Conservation (phyloP, 2,329 filamentous ascomycete species). For the Periconia macrospinosa region DNA sequence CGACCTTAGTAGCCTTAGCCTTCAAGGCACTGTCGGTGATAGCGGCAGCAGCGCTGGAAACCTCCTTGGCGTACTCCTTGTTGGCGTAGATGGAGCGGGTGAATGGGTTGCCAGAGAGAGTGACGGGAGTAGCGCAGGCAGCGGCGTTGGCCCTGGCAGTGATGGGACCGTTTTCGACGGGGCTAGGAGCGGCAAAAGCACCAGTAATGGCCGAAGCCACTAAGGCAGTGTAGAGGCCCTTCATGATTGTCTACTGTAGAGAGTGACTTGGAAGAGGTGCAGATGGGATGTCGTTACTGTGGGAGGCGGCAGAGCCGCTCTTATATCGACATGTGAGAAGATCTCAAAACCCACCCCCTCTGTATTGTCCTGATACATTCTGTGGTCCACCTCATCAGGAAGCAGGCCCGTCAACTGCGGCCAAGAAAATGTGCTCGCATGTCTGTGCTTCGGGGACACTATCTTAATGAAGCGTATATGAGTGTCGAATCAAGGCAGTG, state of each 20-base stretch:
- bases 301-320: slow-evolving; percentile 18
- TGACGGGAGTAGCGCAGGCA: slow-evolving; percentile 40
- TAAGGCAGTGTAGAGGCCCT: slow-evolving; percentile 36
- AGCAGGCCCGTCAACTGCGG: slow-evolving; percentile 40
- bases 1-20: slow-evolving; percentile 52
- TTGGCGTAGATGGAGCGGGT: slow-evolving; percentile 55
- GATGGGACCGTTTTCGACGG: slow-evolving; percentile 35
- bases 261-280: slow-evolving; percentile 21
- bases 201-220: slow-evolving; percentile 40
- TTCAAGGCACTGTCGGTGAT: slow-evolving; percentile 54
- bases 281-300: slow-evolving; percentile 11
- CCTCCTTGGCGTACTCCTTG: slow-evolving; percentile 57
- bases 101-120: slow-evolving; percentile 57
- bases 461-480: slow-evolving; percentile 36
- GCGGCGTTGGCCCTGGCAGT: slow-evolving; percentile 31
- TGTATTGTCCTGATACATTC: background rate
- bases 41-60: slow-evolving; percentile 61
- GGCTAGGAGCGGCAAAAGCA: slow-evolving; percentile 37
- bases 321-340: slow-evolving; percentile 29
- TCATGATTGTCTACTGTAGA: slow-evolving; percentile 33
- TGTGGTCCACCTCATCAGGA: slow-evolving; percentile 29
- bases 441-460: slow-evolving; percentile 30
- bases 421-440: slow-evolving; percentile 23
- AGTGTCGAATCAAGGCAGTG: slow-evolving; percentile 24
- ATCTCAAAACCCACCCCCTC: background rate